phyloP scores from a whole-genome alignment of 495 filamentous ascomycete genomes.

The Talaromyces adpressus region DNA sequence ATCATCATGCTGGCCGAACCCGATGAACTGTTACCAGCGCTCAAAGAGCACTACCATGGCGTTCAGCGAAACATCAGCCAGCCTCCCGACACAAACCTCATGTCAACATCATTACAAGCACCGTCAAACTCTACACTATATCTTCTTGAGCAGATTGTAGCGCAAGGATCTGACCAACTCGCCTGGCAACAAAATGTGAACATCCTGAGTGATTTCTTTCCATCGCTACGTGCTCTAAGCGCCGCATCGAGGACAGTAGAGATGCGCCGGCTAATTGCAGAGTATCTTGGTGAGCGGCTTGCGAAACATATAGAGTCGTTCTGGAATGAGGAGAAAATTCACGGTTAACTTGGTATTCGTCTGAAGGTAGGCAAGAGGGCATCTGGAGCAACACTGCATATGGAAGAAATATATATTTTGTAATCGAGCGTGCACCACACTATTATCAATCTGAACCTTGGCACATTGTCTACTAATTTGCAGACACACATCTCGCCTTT shows the following conservation, averaged over 20 bases:
- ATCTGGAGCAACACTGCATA: too few relatives aligned
- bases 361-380: background rate
- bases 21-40: slow-evolving; percentile 17
- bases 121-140: slow-evolving; percentile 11
- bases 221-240: slow-evolving; percentile 40
- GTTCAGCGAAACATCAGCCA: background rate
- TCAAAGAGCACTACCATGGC: slow-evolving; percentile 20
- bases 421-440: background rate
- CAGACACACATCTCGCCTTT: background rate
- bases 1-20: slow-evolving; percentile 30
- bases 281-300: slow-evolving; percentile 27
- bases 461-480: background rate
- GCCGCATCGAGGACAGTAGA: slow-evolving; percentile 23
- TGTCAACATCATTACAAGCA: slow-evolving; percentile 8
- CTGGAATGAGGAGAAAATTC: slow-evolving; percentile 35
- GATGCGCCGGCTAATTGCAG: slow-evolving; percentile 25
- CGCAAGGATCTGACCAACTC: slow-evolving; percentile 13
- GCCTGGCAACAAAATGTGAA: slow-evolving; percentile 36
- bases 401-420: background rate
- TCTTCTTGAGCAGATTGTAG: slow-evolving; percentile 43
- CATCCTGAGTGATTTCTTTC: slow-evolving; percentile 43
- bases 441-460: background rate
- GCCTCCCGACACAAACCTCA: background rate
- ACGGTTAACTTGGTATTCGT: background rate
- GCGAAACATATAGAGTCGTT: slow-evolving; percentile 33